A percentile compares a stretch with the other conserved stretches of the same genome.
These are phyloP conservation scores for Pseudogymnoascus sp. DNA, from an alignment of 2,329 filamentous ascomycete species.

Conservation along the genomic window DNA sequence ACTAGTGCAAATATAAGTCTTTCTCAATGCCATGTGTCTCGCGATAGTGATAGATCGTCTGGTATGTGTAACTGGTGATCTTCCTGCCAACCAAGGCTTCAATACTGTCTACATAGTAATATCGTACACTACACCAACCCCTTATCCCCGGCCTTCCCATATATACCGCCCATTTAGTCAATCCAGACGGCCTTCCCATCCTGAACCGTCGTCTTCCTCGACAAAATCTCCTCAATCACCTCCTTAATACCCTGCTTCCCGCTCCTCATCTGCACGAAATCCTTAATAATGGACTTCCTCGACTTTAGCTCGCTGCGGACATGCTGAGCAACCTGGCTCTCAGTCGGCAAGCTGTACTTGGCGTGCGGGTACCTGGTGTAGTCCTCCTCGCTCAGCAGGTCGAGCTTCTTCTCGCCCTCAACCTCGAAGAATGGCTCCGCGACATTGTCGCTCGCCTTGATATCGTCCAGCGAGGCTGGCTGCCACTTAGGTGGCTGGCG, in stretches of 20 bases:
- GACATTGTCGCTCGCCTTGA: conserved; percentile 48
- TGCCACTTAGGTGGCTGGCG: conserved; percentile 62
- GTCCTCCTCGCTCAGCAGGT: conserved; percentile 54
- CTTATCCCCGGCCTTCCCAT: background rate
- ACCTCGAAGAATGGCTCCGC: conserved; percentile 61
- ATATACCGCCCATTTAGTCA: background rate
- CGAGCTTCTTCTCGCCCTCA: conserved; percentile 40
- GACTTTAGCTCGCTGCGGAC: conserved; percentile 36
- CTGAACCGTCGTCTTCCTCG: conserved; percentile 50
- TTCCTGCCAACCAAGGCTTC: background rate
- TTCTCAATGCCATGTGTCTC: too few relatives aligned
- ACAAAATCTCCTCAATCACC: conserved; percentile 62
- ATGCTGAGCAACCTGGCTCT: conserved; percentile 49
- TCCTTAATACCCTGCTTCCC: conserved; percentile 63
- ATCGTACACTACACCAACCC: conserved; percentile 1
- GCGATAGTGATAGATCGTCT: too few relatives aligned
- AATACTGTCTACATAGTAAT: background rate
- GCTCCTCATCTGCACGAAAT: conserved; percentile 52
- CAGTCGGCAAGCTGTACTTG: conserved; percentile 60
- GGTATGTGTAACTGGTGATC: background rate
- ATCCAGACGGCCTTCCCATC: conserved; percentile 32
- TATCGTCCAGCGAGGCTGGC: conserved; percentile 63
- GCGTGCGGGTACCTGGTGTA: conserved; percentile 69
- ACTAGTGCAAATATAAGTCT: too few relatives aligned
- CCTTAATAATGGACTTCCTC: conserved; percentile 52